Percentiles rank a stretch among this genome's conserved stretches.
phyloP scores from a whole-genome alignment of 2,329 filamentous ascomycete species.

The Pseudogymnoascus sp. region DNA sequence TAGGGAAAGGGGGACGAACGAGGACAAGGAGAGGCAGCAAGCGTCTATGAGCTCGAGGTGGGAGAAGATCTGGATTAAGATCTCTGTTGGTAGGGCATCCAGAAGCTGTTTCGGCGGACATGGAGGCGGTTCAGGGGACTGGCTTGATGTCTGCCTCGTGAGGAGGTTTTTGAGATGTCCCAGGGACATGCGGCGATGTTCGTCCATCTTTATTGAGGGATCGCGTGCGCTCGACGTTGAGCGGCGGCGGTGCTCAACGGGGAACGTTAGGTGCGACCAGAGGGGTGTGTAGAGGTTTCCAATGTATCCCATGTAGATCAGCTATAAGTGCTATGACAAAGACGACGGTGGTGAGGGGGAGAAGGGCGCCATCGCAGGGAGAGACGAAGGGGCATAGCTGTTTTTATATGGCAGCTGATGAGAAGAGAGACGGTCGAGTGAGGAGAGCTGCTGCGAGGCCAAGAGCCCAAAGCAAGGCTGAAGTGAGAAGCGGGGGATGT shows the following conservation, averaged over 20 bases:
- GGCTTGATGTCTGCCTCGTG: not conserved
- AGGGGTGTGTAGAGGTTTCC: not conserved
- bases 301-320: not conserved
- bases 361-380: not conserved
- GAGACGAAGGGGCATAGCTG: not conserved
- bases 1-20: not conserved
- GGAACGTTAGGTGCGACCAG: not conserved
- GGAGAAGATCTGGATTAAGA: not conserved
- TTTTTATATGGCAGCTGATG: not conserved
- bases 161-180: not conserved
- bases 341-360: not conserved
- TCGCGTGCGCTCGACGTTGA: not conserved
- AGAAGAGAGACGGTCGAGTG: not conserved
- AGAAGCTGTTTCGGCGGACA: not conserved
- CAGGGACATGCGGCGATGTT: not conserved
- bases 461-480: not conserved
- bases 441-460: not conserved
- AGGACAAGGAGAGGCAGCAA: not conserved
- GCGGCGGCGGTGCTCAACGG: not conserved
- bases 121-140: not conserved
- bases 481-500: not conserved
- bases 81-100: not conserved
- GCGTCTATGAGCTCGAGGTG: not conserved
- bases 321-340: not conserved
- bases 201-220: not conserved